Evolutionary conservation across 495 filamentous ascomycete genomes (phyloP), one percentile per base, ranked within the genome.

Genomic region (Aspergillus affinis): DNA sequence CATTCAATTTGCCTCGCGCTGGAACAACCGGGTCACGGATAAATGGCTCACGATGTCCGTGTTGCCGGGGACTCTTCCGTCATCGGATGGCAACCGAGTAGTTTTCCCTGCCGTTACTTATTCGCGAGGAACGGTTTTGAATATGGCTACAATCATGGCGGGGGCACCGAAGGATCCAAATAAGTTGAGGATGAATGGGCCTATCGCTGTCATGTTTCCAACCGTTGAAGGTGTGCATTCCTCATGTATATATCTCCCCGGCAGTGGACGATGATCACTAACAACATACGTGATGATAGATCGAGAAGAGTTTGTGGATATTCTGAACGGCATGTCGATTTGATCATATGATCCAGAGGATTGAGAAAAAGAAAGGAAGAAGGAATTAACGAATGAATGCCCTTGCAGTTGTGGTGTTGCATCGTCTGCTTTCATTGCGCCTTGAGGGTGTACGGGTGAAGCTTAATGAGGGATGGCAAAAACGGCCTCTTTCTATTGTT

Each of bases 21-120:
- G 75, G 75, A 61, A 65, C 15, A 69, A 71, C 17, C 58, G 63
- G n/a, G 57, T 74, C 19, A 63, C 64, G 10, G 69, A 78, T 41
- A 72, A 60, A 52, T 77, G 75, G 75, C 52, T 77, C 5, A 77
- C 69, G 0, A 61, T 76, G 53, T 32, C 66, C 27, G 46, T 66
- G n/a, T 57, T 58, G 6, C 21, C 60, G 10, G 54, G 51, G 15
- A 18, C 13, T 1, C 29, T 45, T 6, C 36, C 56, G 51, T 32
- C 52, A 15, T 66, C 59, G 17, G 70, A 74, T 10, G 61, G 60
- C 23, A 73, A 63, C 21, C 68, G 66, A 1, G 63, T 72, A 12
- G 67, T 54, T 18, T 65, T 78, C 48, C 64, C 64, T 6, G 55
- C 51, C 3, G 27, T 60, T 17, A 55, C 58, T n/a, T 75, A 64